A percentile compares a stretch with the other conserved stretches of the same genome.
Conservation (phyloP, 148 eudicot genomes). For the Euryodendron excelsum region DNA sequence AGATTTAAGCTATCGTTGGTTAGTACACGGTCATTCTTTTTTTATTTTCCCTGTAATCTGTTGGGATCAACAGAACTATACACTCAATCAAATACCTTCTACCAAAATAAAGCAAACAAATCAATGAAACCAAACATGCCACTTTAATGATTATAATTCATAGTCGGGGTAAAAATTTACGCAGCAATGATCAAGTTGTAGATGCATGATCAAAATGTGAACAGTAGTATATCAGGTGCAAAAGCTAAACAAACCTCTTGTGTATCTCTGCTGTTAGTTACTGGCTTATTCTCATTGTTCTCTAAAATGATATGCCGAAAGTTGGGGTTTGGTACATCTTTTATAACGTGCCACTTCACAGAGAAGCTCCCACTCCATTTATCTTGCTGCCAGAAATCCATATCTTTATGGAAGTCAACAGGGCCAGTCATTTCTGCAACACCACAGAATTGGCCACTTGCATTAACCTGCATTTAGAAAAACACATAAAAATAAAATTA, state of each 20-base stretch:
- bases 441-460: slow-evolving; percentile 98
- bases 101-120: background rate
- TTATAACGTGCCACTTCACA: slow-evolving; percentile 94
- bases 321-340: slow-evolving; percentile 82
- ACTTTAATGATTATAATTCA: background rate
- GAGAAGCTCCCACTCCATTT: slow-evolving; percentile 99
- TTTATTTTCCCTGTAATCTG: background rate
- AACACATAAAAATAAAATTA: background rate
- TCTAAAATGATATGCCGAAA: slow-evolving; percentile 89
- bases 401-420: slow-evolving; percentile 78
- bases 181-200: background rate
- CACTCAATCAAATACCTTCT: background rate
- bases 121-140: background rate
- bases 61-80: background rate
- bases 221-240: background rate
- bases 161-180: background rate
- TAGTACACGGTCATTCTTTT: background rate
- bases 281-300: slow-evolving; percentile 94
- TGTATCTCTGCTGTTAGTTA: slow-evolving; percentile 96
- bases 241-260: slow-evolving; percentile 66
- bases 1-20: background rate
- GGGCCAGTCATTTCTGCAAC: slow-evolving; percentile 96
- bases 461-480: slow-evolving; percentile 66
- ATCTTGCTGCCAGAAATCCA: slow-evolving; percentile 99
- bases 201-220: background rate